Evolutionary conservation across 2,329 filamentous ascomycete genomes (phyloP).

Genomic region (Calonectria ilicicola): DNA sequence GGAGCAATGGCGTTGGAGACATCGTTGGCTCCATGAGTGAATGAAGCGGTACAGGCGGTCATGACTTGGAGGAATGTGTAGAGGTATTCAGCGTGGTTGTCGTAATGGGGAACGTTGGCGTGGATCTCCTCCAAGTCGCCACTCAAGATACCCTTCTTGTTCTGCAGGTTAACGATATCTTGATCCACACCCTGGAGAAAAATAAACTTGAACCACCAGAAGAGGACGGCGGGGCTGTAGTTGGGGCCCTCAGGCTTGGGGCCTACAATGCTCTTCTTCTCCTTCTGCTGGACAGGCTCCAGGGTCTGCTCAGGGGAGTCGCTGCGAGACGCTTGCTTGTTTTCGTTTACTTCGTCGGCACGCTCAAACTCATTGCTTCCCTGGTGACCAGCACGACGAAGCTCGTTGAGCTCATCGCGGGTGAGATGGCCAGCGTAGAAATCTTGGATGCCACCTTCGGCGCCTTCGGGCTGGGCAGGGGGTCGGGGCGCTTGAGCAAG

Average conservation of each 20-base stretch:
- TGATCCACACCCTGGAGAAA: constrained; percentile 43
- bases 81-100: constrained; percentile 68
- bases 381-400: constrained; percentile 47
- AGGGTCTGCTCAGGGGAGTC: not conserved
- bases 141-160: constrained; percentile 61
- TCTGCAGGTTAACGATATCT: constrained; percentile 43
- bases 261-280: constrained; percentile 31
- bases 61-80: constrained; percentile 72
- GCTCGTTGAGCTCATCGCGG: constrained; percentile 60
- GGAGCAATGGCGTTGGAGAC: constrained; percentile 73
- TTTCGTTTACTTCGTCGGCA: constrained; percentile 25
- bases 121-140: constrained; percentile 67
- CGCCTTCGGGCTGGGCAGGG: constrained; percentile 73
- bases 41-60: constrained; percentile 73
- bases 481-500: constrained; percentile 58
- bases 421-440: constrained; percentile 70
- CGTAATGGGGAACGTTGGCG: constrained; percentile 68
- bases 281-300: constrained; percentile 28
- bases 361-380: constrained; percentile 39
- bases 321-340: constrained; percentile 36
- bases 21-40: constrained; percentile 76
- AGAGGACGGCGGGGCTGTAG: constrained; percentile 30
- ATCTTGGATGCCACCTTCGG: constrained; percentile 65
- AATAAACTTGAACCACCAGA: constrained; percentile 40
- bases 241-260: constrained; percentile 33